Evolutionary conservation across 1,284 basidiomycete genomes (phyloP).

Genomic region (Cryptococcus sp.): DNA sequence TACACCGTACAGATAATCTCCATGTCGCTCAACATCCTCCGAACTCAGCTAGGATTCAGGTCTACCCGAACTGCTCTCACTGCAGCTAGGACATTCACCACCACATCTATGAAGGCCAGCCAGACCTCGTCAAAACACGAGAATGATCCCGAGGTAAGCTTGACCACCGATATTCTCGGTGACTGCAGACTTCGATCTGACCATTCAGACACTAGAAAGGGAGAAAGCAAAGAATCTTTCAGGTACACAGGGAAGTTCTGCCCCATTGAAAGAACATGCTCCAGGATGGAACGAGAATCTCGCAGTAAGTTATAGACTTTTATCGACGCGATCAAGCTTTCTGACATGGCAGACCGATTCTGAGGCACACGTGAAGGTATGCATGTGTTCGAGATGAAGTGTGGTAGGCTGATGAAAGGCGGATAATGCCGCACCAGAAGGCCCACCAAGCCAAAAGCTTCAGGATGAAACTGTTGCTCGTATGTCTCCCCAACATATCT

Average conservation of each 20-base stretch:
- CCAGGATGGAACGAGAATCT: constrained; percentile 45
- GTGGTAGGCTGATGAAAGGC: constrained; percentile 16
- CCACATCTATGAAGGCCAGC: too few relatives aligned
- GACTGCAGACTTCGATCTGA: too few relatives aligned
- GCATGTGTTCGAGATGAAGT: not conserved
- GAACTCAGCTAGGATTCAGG: too few relatives aligned
- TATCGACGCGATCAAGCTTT: not conserved
- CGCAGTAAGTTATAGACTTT: constrained; percentile 35
- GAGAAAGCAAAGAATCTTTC: constrained; percentile 39
- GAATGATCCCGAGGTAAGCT: not conserved
- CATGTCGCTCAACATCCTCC: too few relatives aligned
- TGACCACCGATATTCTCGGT: too few relatives aligned
- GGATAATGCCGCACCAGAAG: constrained; percentile 27
- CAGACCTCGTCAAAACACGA: too few relatives aligned
- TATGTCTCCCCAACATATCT: too few relatives aligned
- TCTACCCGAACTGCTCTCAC: too few relatives aligned
- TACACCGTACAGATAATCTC: too few relatives aligned
- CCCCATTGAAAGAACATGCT: constrained; percentile 35
- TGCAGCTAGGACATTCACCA: too few relatives aligned
- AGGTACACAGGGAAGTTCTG: constrained; percentile 27
- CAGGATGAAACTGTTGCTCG: constrained; percentile 37
- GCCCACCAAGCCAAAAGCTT: constrained; percentile 31
- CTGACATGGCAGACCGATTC: constrained; percentile 29
- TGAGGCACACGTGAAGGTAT: constrained; percentile 40
- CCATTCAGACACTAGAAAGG: constrained; percentile 19